Evolutionary conservation across 495 filamentous ascomycete genomes (phyloP).

Genomic region (Aspergillus avenaceus): DNA sequence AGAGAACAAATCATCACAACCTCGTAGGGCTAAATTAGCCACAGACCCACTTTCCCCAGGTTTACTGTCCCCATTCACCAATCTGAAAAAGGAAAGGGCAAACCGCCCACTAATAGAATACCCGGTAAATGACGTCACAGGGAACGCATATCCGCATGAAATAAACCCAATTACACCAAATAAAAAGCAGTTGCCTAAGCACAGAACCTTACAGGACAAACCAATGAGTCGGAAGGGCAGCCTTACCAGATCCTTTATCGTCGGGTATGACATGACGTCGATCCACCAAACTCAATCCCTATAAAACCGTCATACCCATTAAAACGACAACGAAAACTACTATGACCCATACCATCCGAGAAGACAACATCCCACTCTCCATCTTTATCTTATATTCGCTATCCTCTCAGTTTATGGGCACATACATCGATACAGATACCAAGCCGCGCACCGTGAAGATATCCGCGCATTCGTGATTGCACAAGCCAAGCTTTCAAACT

Average conservation of each 20-base stretch:
- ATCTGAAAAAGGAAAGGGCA: not conserved
- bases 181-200: not conserved
- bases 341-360: too few relatives aligned
- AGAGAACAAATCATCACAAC: too few relatives aligned
- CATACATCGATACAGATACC: constrained; percentile 11
- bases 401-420: constrained; percentile 32
- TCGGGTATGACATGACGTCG: constrained; percentile 12
- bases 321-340: too few relatives aligned
- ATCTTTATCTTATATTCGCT: constrained; percentile 28
- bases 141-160: not conserved
- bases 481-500: too few relatives aligned
- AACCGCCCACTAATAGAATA: not conserved
- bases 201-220: too few relatives aligned
- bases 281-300: not conserved
- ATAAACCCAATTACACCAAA: not conserved
- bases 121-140: constrained; percentile 16
- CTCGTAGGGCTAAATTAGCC: not conserved
- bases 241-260: not conserved
- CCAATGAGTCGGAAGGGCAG: too few relatives aligned
- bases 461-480: not conserved
- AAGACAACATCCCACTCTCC: constrained; percentile 28
- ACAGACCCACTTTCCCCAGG: not conserved
- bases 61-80: not conserved
- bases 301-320: not conserved
- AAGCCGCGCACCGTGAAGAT: constrained; percentile 12